These are phyloP conservation scores for Tillandsia leiboldiana DNA, from an alignment of 176 grass and related monocot genomes.

Conservation along the genomic window DNA sequence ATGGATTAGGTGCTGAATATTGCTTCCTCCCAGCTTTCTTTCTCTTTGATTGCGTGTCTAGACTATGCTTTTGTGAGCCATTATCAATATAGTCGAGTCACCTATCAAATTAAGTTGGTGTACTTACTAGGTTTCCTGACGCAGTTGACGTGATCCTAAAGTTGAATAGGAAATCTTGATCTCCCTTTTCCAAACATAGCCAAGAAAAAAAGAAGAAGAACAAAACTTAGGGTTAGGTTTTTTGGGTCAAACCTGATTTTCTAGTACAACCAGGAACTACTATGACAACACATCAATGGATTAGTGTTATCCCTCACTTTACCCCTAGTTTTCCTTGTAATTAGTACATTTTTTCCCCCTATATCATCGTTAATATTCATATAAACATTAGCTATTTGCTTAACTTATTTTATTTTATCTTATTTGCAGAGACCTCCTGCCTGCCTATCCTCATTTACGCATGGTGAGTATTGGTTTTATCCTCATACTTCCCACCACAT, in stretches of 20 bases:
- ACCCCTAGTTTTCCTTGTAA: no score
- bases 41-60: background rate
- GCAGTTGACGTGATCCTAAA: background rate
- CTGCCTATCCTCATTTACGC: constrained; percentile 63
- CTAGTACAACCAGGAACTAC: no score
- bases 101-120: background rate
- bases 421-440: constrained; percentile 75
- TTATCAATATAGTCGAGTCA: background rate
- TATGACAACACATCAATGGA: no score
- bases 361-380: no score
- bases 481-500: constrained; percentile 5
- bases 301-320: no score
- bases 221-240: no score
- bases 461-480: constrained; percentile 44
- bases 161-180: background rate
- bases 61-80: background rate
- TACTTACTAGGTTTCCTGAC: background rate
- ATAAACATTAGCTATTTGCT: background rate
- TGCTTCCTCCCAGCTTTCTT: background rate
- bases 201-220: no score
- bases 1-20: background rate
- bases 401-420: constrained; percentile 16
- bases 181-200: no score
- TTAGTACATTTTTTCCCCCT: no score
- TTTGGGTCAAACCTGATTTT: no score